phyloP scores from a whole-genome alignment of 2,329 filamentous ascomycete genomes.

The Tolypocladium ophioglossoides region DNA sequence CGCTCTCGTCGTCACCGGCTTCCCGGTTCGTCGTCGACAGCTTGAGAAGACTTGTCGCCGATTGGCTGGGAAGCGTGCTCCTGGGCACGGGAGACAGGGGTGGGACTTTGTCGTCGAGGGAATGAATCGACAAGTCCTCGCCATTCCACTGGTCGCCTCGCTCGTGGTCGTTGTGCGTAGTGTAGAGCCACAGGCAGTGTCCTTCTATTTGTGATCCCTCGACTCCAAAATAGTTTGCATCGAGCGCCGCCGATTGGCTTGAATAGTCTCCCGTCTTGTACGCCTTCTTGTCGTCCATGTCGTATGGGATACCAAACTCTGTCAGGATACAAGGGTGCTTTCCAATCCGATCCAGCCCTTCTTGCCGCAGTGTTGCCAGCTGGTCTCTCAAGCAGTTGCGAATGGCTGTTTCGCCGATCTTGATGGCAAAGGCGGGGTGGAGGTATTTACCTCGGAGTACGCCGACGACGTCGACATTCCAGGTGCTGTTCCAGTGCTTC shows the following conservation, averaged over 20 bases:
- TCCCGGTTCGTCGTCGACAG: conserved; percentile 11
- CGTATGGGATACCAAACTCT: conserved; percentile 95
- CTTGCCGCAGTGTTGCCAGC: conserved; percentile 68
- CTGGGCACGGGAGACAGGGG: conserved; percentile 40
- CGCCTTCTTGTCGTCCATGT: conserved; percentile 94
- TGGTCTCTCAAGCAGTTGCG: conserved; percentile 89
- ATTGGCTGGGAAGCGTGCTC: conserved; percentile 27
- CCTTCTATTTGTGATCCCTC: conserved; percentile 78
- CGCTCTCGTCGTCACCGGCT: conserved; percentile 40
- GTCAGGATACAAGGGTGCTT: conserved; percentile 82
- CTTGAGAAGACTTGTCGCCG: conserved; percentile 29
- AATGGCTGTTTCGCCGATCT: conserved; percentile 86
- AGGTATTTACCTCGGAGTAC: conserved; percentile 81
- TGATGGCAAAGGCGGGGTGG: conserved; percentile 83
- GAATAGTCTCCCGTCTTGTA: conserved; percentile 94
- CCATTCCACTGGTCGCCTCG: conserved; percentile 96
- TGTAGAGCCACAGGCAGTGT: conserved; percentile 85
- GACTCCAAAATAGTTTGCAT: conserved; percentile 89
- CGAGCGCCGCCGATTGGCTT: conserved; percentile 83
- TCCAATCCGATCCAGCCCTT: conserved; percentile 82
- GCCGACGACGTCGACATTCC: conserved; percentile 94
- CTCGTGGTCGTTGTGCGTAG: conserved; percentile 70
- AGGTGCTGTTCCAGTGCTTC: conserved; percentile 96
- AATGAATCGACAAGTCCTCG: conserved; percentile 88
- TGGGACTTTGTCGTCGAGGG: conserved; percentile 63